Evolutionary conservation across 2,329 filamentous ascomycete species (phyloP), one percentile per base, ranked within the genome.

Genomic region (Talaromyces sp.): DNA sequence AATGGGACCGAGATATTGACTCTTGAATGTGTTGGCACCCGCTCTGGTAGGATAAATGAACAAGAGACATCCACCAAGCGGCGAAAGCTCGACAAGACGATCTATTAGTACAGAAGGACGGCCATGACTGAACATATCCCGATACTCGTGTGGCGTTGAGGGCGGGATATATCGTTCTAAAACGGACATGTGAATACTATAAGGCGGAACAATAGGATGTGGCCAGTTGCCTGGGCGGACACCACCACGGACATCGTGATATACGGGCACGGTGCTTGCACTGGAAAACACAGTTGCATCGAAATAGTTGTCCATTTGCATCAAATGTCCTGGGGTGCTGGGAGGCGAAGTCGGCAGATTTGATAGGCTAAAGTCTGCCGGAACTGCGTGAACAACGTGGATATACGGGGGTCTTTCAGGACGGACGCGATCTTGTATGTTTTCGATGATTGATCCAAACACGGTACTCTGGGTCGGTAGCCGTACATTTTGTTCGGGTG

Each of bases 101-200:
- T 89, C 87, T 47, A 86, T 82, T 1, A 89, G 78, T 58, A 87
- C 79, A 0, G 87, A 89, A 2, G 82, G 82, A 4, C 84, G 83
- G 53, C 78, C 80, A 2, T 81, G 76, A 17, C 78, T 80, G 73
- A 89, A 89, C 71, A 89, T 82, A 68, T 87, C 83, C 36, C 79
- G 75, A 66, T 87, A 87, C 71, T 89, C 87, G 69, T 85, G 81
- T 0, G 77, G 72, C 25, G 83, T 86, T 0, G 85, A 82, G 2
- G 87, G 87, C 19, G 87, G 87, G n/a, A 89, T 86, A 73, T 88
- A 89, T 43, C 87, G 84, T 75, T 89, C 87, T 3, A 89, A 80
- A 13, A 89, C 80, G 1, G 86, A 85, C 47, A 89, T 78, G 63
- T 88, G 82, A 67, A 89, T 85, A 59, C 83, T 86, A 19, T 81